Percentiles rank a stretch among this genome's conserved stretches.
phyloP scores from a whole-genome alignment of 73 alveolate genomes.

The Stentor coeruleus region DNA sequence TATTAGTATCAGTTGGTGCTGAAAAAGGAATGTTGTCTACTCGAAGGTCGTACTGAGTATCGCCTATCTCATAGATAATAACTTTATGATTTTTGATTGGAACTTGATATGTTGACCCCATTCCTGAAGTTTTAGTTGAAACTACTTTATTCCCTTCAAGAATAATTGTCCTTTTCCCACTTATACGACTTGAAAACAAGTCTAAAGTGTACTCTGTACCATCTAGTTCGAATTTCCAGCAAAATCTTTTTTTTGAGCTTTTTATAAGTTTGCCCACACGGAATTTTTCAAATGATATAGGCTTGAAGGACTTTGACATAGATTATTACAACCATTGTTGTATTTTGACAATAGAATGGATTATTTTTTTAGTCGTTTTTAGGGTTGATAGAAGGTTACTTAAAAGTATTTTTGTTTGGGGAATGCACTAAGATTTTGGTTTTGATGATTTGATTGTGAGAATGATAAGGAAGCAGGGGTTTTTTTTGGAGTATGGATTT shows the following conservation, averaged over 20 bases:
- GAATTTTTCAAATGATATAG: not conserved
- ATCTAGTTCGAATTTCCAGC: conserved; percentile 72
- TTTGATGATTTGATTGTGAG: no score
- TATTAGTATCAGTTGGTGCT: not conserved
- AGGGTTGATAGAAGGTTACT: no score
- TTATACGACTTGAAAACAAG: conserved; percentile 25
- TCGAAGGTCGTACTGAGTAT: not conserved
- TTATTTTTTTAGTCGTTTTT: no score
- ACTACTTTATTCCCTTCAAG: not conserved
- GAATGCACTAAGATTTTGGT: no score
- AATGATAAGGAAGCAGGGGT: no score
- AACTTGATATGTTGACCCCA: not conserved
- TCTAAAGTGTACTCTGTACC: conserved; percentile 70
- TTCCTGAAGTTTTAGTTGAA: not conserved
- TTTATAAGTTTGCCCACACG: conserved; percentile 7
- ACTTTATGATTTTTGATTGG: not conserved
- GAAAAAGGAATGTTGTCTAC: not conserved
- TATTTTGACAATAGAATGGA: no score
- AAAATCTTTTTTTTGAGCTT: conserved; percentile 60
- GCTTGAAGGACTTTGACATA: not conserved
- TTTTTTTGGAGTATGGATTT: no score
- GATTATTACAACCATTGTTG: no score
- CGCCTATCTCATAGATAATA: not conserved
- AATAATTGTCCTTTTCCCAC: conserved; percentile 11
- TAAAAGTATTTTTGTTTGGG: no score